These are phyloP conservation scores for Phytophthora macrochlamydospora DNA, from an alignment of 352 stramenopile species.

Conservation along the genomic window DNA sequence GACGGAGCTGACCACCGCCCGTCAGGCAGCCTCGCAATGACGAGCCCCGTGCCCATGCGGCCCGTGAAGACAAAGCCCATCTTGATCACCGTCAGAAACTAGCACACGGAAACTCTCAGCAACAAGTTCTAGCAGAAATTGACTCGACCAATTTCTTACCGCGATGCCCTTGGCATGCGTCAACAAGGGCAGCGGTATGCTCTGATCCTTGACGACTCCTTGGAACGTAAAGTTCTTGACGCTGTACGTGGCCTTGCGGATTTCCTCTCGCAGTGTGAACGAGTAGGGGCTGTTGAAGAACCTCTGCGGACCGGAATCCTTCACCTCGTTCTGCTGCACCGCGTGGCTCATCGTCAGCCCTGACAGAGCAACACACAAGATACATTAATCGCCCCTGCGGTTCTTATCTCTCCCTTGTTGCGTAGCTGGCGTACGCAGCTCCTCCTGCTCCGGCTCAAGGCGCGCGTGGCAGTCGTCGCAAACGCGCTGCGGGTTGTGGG, in stretches of 20 bases:
- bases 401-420: too few species aligned
- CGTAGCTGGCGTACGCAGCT: constrained; percentile 54
- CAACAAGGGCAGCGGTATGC: constrained; percentile 89
- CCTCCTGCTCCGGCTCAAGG: constrained; percentile 63
- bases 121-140: constrained; percentile 3
- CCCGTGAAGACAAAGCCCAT: constrained; percentile 88
- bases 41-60: constrained; percentile 91
- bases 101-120: not conserved
- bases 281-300: constrained; percentile 89
- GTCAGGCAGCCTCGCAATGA: constrained; percentile 91
- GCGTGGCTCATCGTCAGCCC: constrained; percentile 80
- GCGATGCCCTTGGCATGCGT: constrained; percentile 90
- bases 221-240: constrained; percentile 92
- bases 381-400: not conserved
- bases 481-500: constrained; percentile 84
- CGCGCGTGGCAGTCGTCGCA: constrained; percentile 75
- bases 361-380: constrained; percentile 13
- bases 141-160: constrained; percentile 33
- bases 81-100: constrained; percentile 94
- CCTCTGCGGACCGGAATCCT: constrained; percentile 62
- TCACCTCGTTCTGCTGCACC: constrained; percentile 75
- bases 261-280: constrained; percentile 91
- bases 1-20: constrained; percentile 96
- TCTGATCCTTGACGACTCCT: constrained; percentile 90
- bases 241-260: constrained; percentile 93